Percentiles rank a stretch among this genome's conserved stretches.
phyloP scores from a whole-genome alignment of 768 basidiomycete genomes.

The Leccinum boreale region DNA sequence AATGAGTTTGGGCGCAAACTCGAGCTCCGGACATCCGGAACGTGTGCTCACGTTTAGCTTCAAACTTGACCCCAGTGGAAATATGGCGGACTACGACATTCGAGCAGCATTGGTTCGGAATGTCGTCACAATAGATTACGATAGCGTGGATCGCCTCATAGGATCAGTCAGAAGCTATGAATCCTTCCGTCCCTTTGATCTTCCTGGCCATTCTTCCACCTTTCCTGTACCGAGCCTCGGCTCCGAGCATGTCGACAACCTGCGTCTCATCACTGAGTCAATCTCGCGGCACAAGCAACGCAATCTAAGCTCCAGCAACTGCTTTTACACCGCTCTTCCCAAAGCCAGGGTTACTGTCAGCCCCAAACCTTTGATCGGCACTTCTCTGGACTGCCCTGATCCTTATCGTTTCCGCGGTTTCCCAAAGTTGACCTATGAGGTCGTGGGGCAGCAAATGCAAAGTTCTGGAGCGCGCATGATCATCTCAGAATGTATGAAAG shows the following conservation, averaged over 20 bases:
- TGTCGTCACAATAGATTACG: conserved; percentile 61
- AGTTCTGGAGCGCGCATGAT: conserved; percentile 48
- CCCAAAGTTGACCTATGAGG: conserved; percentile 47
- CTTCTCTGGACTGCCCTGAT: conserved; percentile 26
- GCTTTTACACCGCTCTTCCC: conserved; percentile 26
- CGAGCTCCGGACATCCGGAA: conserved; percentile 37
- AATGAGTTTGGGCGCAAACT: conserved; percentile 45
- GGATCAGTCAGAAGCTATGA: conserved; percentile 21
- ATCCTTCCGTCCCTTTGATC: conserved; percentile 23
- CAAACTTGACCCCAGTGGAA: conserved; percentile 57
- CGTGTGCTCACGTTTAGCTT: conserved; percentile 79
- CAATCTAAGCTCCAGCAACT: conserved; percentile 18
- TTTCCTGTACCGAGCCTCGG: conserved; percentile 6
- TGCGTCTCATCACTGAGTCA: conserved; percentile 32
- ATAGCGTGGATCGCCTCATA: conserved; percentile 55
- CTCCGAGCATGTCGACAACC: conserved; percentile 21
- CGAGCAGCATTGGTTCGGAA: conserved; percentile 74
- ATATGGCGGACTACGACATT: conserved; percentile 68
- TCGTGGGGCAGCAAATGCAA: conserved; percentile 24
- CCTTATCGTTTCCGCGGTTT: conserved; percentile 44
- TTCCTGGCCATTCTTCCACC: not conserved
- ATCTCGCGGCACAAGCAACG: conserved; percentile 24
- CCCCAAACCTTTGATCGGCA: conserved; percentile 31
- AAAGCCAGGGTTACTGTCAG: conserved; percentile 26
- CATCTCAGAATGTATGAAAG: conserved; percentile 80